phyloP scores from a whole-genome alignment of 345 rosid genomes.

The Cardiospermum halicacabum region DNA sequence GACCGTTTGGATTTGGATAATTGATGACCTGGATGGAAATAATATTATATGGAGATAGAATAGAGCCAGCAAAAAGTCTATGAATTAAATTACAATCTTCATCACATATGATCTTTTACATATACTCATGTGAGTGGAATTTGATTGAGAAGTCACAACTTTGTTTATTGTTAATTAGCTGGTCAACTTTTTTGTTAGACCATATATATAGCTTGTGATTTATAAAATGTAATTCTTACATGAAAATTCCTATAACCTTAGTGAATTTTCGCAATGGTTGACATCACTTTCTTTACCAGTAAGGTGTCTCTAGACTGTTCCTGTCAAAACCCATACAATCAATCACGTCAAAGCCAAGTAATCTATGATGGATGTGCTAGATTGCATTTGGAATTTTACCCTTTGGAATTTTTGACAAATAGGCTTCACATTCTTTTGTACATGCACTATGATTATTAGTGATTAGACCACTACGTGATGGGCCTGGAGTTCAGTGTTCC shows the following conservation, averaged over 20 bases:
- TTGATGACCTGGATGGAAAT: background rate
- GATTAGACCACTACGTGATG: too few species aligned
- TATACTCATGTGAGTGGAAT: background rate
- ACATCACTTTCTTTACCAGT: background rate
- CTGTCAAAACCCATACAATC: background rate
- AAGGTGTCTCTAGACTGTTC: background rate
- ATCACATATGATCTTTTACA: background rate
- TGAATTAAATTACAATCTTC: slow-evolving; percentile 7
- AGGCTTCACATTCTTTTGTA: too few species aligned
- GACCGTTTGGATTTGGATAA: background rate
- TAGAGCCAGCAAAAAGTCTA: background rate
- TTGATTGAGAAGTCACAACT: background rate
- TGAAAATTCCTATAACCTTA: background rate
- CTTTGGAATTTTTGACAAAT: too few species aligned
- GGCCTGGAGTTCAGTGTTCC: too few species aligned
- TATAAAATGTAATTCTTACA: background rate
- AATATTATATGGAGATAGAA: background rate
- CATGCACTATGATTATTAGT: too few species aligned
- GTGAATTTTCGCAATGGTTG: background rate
- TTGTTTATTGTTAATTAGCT: background rate
- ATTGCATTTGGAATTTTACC: too few species aligned
- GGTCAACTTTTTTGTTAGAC: background rate
- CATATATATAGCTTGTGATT: background rate
- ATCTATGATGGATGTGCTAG: too few species aligned
- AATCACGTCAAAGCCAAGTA: too few species aligned